A percentile compares a stretch with the other conserved stretches of the same genome.
phyloP scores from a whole-genome alignment of 164 flowering plant species.

The Vitis rotundifolia region DNA sequence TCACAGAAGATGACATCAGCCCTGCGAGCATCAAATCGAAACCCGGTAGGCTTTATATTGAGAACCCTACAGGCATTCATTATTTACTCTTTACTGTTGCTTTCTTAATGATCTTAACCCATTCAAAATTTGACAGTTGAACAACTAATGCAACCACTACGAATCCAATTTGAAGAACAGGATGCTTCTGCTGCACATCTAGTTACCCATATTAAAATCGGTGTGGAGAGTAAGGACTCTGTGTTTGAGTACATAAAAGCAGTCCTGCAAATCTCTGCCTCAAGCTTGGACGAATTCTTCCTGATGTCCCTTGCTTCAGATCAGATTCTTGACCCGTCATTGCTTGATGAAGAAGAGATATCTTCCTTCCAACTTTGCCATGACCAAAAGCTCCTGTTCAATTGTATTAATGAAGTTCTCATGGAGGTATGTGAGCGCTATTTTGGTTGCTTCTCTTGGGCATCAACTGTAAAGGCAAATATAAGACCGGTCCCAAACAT shows the following conservation, averaged over 20 bases:
- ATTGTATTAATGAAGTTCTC: constrained; percentile 75
- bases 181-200: constrained; percentile 23
- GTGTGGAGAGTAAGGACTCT: constrained; percentile 38
- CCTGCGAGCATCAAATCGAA: constrained; percentile 39
- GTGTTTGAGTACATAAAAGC: constrained; percentile 58
- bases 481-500: constrained; percentile 48
- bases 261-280: constrained; percentile 53
- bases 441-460: constrained; percentile 48
- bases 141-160: constrained; percentile 49
- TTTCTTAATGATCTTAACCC: neutral
- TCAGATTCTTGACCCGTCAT: constrained; percentile 55
- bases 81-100: neutral
- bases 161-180: constrained; percentile 61
- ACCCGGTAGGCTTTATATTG: constrained; percentile 43
- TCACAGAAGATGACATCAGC: constrained; percentile 63
- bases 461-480: constrained; percentile 42
- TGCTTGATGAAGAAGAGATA: constrained; percentile 54
- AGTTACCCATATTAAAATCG: constrained; percentile 20
- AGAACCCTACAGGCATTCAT: neutral
- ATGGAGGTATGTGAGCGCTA: constrained; percentile 42
- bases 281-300: constrained; percentile 54
- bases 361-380: constrained; percentile 40
- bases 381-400: constrained; percentile 69
- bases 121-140: constrained; percentile 40
- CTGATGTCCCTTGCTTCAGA: constrained; percentile 43